Conservation (phyloP, 768 basidiomycete genomes). For the Rhizopogon rudus region DNA sequence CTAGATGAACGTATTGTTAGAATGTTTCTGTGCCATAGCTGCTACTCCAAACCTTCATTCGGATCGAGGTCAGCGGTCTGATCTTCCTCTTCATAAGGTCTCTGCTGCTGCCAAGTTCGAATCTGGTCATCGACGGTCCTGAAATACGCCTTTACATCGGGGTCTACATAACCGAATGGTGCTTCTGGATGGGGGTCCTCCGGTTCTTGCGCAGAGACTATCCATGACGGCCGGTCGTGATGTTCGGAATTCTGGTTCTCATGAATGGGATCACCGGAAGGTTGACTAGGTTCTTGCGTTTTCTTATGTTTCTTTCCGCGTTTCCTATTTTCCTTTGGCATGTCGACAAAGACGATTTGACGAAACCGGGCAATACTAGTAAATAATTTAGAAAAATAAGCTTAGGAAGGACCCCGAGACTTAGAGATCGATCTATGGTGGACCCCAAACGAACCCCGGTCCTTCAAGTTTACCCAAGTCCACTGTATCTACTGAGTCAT, state of each 20-base stretch:
- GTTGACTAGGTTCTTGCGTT: slow-evolving; percentile 18
- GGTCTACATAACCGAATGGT: slow-evolving; percentile 87
- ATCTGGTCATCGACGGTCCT: slow-evolving; percentile 84
- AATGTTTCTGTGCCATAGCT: background rate
- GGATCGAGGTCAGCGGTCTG: slow-evolving; percentile 50
- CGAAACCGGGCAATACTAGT: background rate
- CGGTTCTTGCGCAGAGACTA: slow-evolving; percentile 39
- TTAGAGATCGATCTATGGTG: background rate
- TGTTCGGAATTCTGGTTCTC: slow-evolving; percentile 24
- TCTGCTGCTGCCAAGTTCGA: slow-evolving; percentile 73
- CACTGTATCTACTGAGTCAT: too few species aligned
- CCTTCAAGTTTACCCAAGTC: too few species aligned
- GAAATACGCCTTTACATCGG: slow-evolving; percentile 91
- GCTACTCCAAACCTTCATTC: slow-evolving; percentile 54
- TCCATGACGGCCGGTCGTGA: slow-evolving; percentile 56
- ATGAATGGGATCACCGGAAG: slow-evolving; percentile 1
- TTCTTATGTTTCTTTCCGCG: slow-evolving; percentile 75
- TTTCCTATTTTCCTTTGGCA: slow-evolving; percentile 75
- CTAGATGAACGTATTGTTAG: slow-evolving; percentile 32
- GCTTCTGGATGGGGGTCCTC: slow-evolving; percentile 54
- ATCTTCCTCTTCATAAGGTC: slow-evolving; percentile 29
- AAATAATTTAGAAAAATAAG: background rate
- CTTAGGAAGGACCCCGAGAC: background rate
- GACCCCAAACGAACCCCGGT: background rate
- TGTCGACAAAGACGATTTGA: slow-evolving; percentile 18